Evolutionary conservation across 495 filamentous ascomycete species (phyloP).

Genomic region (Delitschia confertaspora): DNA sequence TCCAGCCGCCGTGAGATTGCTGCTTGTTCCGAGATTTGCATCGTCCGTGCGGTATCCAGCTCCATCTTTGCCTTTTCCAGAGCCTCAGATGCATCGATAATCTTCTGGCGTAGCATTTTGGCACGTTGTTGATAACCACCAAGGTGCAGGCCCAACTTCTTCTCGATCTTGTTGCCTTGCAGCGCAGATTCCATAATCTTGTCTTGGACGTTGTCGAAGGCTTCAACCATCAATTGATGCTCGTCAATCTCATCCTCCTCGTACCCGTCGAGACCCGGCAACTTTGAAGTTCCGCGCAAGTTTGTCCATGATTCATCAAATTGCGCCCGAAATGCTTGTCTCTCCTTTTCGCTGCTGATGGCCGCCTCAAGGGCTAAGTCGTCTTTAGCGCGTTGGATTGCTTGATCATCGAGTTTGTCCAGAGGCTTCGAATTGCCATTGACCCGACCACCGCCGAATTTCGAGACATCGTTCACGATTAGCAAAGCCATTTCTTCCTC

Average conservation of each 20-base stretch:
- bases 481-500: conserved; percentile 67
- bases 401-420: conserved; percentile 59
- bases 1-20: conserved; percentile 66
- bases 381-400: conserved; percentile 62
- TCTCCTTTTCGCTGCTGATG: conserved; percentile 45
- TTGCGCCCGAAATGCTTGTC: conserved; percentile 47
- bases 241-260: conserved; percentile 60
- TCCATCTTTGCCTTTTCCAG: conserved; percentile 63
- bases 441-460: conserved; percentile 58
- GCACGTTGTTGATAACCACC: conserved; percentile 87
- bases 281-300: conserved; percentile 44
- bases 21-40: conserved; percentile 68
- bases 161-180: conserved; percentile 76
- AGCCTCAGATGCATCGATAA: conserved; percentile 66
- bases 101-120: conserved; percentile 71
- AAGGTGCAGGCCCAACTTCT: conserved; percentile 79
- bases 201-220: conserved; percentile 63
- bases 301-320: conserved; percentile 63
- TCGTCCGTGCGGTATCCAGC: conserved; percentile 63
- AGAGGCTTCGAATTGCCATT: conserved; percentile 52
- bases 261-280: conserved; percentile 73
- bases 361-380: conserved; percentile 67
- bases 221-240: conserved; percentile 48
- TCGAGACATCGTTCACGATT: conserved; percentile 70
- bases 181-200: conserved; percentile 63